Evolutionary conservation across 2,329 filamentous ascomycete species (phyloP), one percentile per base, ranked within the genome.

Genomic region (Bipolaris victoriae): DNA sequence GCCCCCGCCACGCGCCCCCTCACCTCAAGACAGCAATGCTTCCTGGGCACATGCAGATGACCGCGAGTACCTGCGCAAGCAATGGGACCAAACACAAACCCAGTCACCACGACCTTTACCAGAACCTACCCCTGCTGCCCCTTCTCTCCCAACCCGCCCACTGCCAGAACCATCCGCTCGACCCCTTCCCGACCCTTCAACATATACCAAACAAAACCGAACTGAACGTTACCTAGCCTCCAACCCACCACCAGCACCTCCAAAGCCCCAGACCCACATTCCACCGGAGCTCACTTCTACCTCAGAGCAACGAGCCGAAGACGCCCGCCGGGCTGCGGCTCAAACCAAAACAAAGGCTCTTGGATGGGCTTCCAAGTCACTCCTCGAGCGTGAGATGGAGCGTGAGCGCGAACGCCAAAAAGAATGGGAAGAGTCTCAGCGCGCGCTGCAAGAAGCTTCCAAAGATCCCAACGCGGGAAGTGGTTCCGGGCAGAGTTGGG

Each of bases 361-460:
- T 26, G 86, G 85, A 0, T 86, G 83, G 84, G 86, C 86, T 1
- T 83, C 83, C 62, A 90, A 89, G 78, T 90, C 87, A 0, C 81
- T 92, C 9, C 83, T 92, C 1, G 90, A 92, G 77, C 85, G 88
- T 26, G 90, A 93, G 76, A 92, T 92, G 88, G 90, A 93, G 74
- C 81, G 89, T 72, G 90, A 93, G 76, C 82, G 90, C 7, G 86
- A 91, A 78, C 82, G 90, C 13, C 90, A 93, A 77, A 83, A 82
- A 54, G 90, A 93, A 73, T 93, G 91, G 91, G 90, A 95, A 74
- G 86, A 90, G 61, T 81, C 86, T 1, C 91, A 94, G 76, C 81
- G 86, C 68, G 86, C 85, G 63, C 84, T 86, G 16, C 84, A 85
- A 20, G 82, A 82, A 53, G 82, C 84, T 0, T 80, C 81, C 5